Evolutionary conservation across 2,329 filamentous ascomycete genomes (phyloP).

Genomic region (Cordyceps tenuipes): DNA sequence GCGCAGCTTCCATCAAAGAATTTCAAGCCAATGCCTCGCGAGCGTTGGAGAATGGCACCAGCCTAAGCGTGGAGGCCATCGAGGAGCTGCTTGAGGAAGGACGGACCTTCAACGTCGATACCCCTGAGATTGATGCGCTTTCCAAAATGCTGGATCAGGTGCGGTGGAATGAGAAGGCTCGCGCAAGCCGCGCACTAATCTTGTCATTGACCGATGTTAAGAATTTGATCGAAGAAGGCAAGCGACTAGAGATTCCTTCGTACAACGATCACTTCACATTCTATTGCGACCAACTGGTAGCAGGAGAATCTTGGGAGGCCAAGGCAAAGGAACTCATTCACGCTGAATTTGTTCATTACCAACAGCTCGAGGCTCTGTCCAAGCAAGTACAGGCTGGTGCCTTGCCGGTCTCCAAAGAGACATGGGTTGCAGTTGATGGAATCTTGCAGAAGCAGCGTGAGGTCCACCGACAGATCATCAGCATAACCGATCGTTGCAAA

Average conservation of each 20-base stretch:
- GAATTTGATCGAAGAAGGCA: slow-evolving; percentile 68
- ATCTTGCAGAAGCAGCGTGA: slow-evolving; percentile 95
- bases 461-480: slow-evolving; percentile 79
- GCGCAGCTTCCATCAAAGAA: slow-evolving; percentile 71
- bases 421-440: slow-evolving; percentile 73
- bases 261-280: slow-evolving; percentile 73
- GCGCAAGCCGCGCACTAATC: slow-evolving; percentile 52
- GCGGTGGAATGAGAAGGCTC: slow-evolving; percentile 78
- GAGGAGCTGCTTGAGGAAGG: slow-evolving; percentile 89
- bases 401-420: slow-evolving; percentile 75
- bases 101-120: slow-evolving; percentile 81
- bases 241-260: slow-evolving; percentile 66
- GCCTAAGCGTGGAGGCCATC: slow-evolving; percentile 62
- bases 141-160: slow-evolving; percentile 75
- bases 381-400: slow-evolving; percentile 62
- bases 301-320: slow-evolving; percentile 81
- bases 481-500: slow-evolving; percentile 70
- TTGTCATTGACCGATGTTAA: slow-evolving; percentile 71
- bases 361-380: slow-evolving; percentile 86
- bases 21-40: slow-evolving; percentile 71
- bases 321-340: slow-evolving; percentile 89
- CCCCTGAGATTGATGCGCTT: slow-evolving; percentile 77
- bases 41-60: slow-evolving; percentile 58
- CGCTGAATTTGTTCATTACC: slow-evolving; percentile 88
- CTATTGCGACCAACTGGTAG: slow-evolving; percentile 65